Evolutionary conservation across 345 rosid species (phyloP).

Genomic region (Populus pruinosa): DNA sequence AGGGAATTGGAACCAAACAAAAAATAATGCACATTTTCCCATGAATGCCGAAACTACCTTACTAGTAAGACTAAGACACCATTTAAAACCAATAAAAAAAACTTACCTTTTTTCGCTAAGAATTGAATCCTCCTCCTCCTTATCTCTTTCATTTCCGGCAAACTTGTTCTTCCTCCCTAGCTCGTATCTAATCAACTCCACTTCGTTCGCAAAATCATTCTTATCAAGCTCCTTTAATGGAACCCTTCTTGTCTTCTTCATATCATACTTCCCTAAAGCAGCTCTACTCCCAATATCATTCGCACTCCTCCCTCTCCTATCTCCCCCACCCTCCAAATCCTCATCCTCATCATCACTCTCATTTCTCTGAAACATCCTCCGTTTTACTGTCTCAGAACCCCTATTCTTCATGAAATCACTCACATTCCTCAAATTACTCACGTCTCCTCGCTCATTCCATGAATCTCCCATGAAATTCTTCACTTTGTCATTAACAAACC

Average conservation of each 20-base stretch:
- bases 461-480: conserved; percentile 22
- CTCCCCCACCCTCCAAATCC: conserved; percentile 29
- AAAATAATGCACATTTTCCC: neutral
- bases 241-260: conserved; percentile 62
- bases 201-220: conserved; percentile 49
- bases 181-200: conserved; percentile 58
- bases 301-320: conserved; percentile 43
- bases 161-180: conserved; percentile 44
- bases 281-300: conserved; percentile 65
- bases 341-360: conserved; percentile 44
- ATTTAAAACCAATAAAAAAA: neutral
- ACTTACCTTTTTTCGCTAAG: conserved; percentile 59
- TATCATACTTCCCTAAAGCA: conserved; percentile 68
- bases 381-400: conserved; percentile 14
- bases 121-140: conserved; percentile 40
- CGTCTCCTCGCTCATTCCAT: conserved; percentile 6
- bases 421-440: neutral
- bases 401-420: conserved; percentile 6
- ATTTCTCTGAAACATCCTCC: conserved; percentile 44
- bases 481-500: conserved; percentile 15
- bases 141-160: conserved; percentile 29
- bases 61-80: neutral
- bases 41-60: neutral
- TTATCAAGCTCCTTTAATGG: conserved; percentile 51
- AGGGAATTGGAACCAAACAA: neutral